Percentiles rank a stretch among this genome's conserved stretches.
Evolutionary conservation across 495 filamentous ascomycete genomes (phyloP).

Genomic region (Cudoniella acicularis): DNA sequence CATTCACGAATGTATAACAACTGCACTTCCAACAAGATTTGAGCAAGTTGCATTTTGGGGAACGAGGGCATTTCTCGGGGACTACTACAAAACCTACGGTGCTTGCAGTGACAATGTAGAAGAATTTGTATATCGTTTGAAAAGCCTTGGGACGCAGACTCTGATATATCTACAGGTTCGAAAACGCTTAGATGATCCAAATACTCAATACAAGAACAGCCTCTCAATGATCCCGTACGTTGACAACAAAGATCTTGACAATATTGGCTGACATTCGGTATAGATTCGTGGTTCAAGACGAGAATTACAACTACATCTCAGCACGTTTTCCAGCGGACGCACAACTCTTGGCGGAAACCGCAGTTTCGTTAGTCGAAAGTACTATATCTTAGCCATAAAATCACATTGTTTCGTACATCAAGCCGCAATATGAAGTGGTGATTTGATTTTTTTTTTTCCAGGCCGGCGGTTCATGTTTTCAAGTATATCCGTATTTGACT

Average conservation of each 20-base stretch:
- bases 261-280: background rate
- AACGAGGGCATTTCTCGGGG: constrained; percentile 46
- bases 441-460: too few relatives aligned
- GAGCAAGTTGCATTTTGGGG: constrained; percentile 47
- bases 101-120: constrained; percentile 48
- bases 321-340: constrained; percentile 48
- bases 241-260: background rate
- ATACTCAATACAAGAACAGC: constrained; percentile 45
- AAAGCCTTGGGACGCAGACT: background rate
- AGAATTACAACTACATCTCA: constrained; percentile 51
- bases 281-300: constrained; percentile 49
- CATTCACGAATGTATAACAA: constrained; percentile 41
- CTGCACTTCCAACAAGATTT: constrained; percentile 46
- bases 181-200: constrained; percentile 39
- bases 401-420: background rate
- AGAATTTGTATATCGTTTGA: constrained; percentile 33
- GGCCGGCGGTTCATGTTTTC: too few relatives aligned
- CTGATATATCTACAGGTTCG: constrained; percentile 32
- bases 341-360: constrained; percentile 40
- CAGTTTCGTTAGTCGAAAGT: constrained; percentile 38
- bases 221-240: constrained; percentile 42
- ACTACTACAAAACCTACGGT: constrained; percentile 57
- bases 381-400: background rate
- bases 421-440: background rate
- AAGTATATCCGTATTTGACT: too few relatives aligned